Conservation (phyloP, 2,329 filamentous ascomycete genomes). For the Trichoderma sp. region DNA sequence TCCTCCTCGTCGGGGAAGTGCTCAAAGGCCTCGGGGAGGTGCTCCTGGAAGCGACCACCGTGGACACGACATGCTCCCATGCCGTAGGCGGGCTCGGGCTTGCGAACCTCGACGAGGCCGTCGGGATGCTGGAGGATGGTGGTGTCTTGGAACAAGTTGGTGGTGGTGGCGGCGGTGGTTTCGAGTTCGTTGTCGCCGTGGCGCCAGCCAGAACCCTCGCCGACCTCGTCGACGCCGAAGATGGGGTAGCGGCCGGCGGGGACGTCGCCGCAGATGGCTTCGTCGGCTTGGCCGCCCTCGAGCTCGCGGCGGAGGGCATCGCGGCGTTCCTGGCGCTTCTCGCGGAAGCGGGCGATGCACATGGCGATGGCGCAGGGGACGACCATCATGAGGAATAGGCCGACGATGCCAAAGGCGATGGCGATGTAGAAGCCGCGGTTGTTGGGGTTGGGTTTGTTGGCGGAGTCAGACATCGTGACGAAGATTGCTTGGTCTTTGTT, state of each 20-base stretch:
- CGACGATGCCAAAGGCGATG: not conserved
- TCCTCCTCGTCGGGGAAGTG: not conserved
- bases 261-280: not conserved
- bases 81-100: constrained; percentile 7
- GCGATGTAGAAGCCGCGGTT: not conserved
- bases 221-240: constrained; percentile 2
- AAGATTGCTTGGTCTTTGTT: not conserved
- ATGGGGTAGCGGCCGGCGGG: not conserved
- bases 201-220: constrained; percentile 9
- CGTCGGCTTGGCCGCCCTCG: not conserved
- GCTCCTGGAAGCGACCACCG: not conserved
- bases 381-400: constrained; percentile 13
- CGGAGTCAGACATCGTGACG: constrained; percentile 1
- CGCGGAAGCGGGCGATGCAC: constrained; percentile 9
- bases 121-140: not conserved
- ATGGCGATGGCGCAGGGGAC: constrained; percentile 19
- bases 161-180: not conserved
- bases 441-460: not conserved
- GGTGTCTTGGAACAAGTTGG: not conserved
- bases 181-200: not conserved
- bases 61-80: not conserved
- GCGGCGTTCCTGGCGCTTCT: constrained; percentile 16
- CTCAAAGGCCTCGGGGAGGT: not conserved
- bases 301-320: constrained; percentile 1
- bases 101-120: not conserved